These are phyloP conservation scores for Globisporangium takayamanum DNA, from an alignment of 352 stramenopile species.

Conservation along the genomic window DNA sequence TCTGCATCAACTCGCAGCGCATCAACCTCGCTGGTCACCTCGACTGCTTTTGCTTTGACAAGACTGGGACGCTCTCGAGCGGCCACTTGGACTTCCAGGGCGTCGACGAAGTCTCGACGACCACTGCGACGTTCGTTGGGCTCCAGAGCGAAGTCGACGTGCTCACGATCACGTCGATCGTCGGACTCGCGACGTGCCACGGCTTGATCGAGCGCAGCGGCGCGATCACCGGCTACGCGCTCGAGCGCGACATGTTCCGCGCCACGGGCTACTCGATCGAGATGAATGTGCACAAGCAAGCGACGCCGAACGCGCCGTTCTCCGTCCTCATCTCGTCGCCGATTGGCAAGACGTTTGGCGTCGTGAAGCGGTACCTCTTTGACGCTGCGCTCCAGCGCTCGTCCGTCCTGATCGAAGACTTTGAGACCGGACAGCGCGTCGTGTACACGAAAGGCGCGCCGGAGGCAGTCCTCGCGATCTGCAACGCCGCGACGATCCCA, in stretches of 20 bases:
- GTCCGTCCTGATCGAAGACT: constrained; percentile 62
- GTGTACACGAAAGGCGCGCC: constrained; percentile 71
- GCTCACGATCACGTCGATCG: constrained; percentile 48
- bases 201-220: constrained; percentile 46
- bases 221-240: constrained; percentile 52
- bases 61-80: constrained; percentile 72
- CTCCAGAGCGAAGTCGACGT: constrained; percentile 66
- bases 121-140: constrained; percentile 32
- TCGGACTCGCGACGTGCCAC: constrained; percentile 66
- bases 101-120: constrained; percentile 47
- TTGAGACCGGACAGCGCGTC: constrained; percentile 50
- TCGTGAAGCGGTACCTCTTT: constrained; percentile 69
- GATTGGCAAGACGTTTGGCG: constrained; percentile 59
- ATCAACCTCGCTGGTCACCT: constrained; percentile 69
- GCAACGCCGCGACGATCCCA: constrained; percentile 52
- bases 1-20: constrained; percentile 66
- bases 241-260: constrained; percentile 73
- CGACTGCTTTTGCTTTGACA: constrained; percentile 80
- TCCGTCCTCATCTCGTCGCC: constrained; percentile 58
- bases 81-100: constrained; percentile 70
- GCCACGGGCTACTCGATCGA: constrained; percentile 56
- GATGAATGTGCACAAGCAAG: constrained; percentile 37
- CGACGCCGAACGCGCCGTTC: constrained; percentile 46
- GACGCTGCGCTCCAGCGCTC: constrained; percentile 64
- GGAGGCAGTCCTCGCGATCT: constrained; percentile 57